A percentile compares a stretch with the other conserved stretches of the same genome.
These are phyloP conservation scores for Ophiostoma sp. DNA, from an alignment of 2,329 filamentous ascomycete genomes.

Conservation along the genomic window DNA sequence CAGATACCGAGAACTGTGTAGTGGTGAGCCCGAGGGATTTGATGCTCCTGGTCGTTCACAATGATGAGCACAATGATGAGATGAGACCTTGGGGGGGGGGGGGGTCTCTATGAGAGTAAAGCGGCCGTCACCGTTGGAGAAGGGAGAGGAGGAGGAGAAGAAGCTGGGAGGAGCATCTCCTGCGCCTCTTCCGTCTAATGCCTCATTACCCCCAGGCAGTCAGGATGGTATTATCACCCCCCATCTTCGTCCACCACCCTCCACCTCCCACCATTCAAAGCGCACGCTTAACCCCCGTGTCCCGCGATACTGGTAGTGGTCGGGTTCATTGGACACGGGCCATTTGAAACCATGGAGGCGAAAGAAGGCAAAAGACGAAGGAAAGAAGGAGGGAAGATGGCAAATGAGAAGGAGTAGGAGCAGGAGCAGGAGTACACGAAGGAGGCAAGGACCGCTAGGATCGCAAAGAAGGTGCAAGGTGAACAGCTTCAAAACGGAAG, in stretches of 20 bases:
- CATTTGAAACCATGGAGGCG: background rate
- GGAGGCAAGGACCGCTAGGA: background rate
- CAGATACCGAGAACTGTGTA: background rate
- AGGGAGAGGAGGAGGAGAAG: background rate
- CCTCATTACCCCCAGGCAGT: background rate
- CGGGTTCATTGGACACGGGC: background rate
- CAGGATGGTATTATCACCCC: background rate
- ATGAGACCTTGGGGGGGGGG: background rate
- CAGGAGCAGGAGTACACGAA: background rate
- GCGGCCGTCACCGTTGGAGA: background rate
- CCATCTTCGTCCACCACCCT: background rate
- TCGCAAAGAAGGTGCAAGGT: background rate
- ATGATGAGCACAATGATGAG: background rate
- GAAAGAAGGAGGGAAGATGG: background rate
- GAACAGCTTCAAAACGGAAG: background rate
- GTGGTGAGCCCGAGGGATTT: too few relatives aligned
- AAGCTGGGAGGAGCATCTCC: background rate
- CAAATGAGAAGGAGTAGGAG: background rate
- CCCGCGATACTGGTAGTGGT: slow-evolving; percentile 7
- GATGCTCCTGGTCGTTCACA: background rate
- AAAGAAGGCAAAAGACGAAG: background rate
- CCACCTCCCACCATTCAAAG: background rate
- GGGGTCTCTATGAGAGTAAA: background rate
- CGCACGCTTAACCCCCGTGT: background rate
- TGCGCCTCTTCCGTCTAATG: background rate